Conservation (phyloP, 768 basidiomycete species). For the Phaeotremella skinneri region DNA sequence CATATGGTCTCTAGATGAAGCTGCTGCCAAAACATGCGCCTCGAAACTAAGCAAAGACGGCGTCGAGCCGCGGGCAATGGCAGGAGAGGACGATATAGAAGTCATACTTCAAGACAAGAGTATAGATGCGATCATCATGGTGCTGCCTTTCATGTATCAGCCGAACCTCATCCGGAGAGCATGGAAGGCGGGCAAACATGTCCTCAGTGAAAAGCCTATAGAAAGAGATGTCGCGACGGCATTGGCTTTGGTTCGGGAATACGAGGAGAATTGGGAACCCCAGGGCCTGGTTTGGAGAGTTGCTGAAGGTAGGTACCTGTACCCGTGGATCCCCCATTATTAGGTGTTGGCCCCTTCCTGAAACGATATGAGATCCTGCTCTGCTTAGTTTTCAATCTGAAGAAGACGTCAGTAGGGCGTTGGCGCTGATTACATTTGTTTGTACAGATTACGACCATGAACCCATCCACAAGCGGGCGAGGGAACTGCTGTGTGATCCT, state of each 20-base stretch:
- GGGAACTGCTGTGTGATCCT: constrained; percentile 56
- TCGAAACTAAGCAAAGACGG: neutral
- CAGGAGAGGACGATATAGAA: neutral
- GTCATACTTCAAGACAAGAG: neutral
- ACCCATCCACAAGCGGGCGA: neutral
- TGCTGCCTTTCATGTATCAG: neutral
- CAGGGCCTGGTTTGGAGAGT: neutral
- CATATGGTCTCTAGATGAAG: neutral
- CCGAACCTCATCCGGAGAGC: neutral
- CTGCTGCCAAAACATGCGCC: neutral
- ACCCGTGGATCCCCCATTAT: too few species aligned
- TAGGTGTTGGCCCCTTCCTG: too few species aligned
- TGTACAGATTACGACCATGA: neutral
- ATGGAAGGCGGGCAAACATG: neutral
- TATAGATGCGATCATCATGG: neutral
- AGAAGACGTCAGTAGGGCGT: too few species aligned
- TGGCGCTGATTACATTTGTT: neutral
- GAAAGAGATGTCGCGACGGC: neutral
- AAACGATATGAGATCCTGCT: too few species aligned
- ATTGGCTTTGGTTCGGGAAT: constrained; percentile 1
- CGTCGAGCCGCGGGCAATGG: neutral
- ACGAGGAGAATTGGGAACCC: neutral
- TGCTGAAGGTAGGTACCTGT: neutral
- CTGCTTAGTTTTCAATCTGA: too few species aligned
- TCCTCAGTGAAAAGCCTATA: neutral